Percentiles rank a stretch among this genome's conserved stretches.
Conservation (phyloP, 108 stramenopile genomes). For the Stephanodiscus triporus region DNA sequence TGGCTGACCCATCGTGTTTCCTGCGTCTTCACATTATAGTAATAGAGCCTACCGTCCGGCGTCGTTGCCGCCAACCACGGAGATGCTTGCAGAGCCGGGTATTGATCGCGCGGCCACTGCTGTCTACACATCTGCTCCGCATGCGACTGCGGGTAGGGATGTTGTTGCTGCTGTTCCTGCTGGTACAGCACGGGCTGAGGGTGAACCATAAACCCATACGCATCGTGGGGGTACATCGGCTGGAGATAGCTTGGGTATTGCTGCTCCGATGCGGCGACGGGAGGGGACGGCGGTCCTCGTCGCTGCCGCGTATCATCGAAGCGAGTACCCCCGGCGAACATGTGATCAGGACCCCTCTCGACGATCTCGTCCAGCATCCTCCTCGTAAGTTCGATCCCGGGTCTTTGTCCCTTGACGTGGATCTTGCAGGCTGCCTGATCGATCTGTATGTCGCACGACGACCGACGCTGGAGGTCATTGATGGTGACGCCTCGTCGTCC, state of each 20-base stretch:
- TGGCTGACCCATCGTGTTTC: conserved; percentile 4
- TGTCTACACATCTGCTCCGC: neutral
- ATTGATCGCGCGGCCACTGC: neutral
- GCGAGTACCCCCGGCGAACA: neutral
- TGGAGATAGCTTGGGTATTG: no score
- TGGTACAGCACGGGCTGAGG: neutral
- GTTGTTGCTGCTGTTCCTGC: neutral
- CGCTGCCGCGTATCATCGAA: neutral
- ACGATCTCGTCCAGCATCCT: neutral
- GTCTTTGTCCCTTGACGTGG: neutral
- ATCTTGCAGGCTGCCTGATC: neutral
- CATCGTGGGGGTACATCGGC: neutral
- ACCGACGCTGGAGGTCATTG: neutral
- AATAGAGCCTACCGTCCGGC: conserved; percentile 3
- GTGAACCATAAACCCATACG: neutral
- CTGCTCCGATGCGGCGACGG: neutral
- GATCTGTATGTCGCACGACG: conserved; percentile 9
- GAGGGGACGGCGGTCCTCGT: neutral
- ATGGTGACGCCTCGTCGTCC: neutral
- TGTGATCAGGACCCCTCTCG: neutral
- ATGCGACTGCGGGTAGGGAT: neutral
- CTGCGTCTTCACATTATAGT: conserved; percentile 7
- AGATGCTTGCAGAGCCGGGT: neutral
- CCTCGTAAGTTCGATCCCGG: conserved; percentile 7
- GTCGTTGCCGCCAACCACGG: neutral